phyloP scores from a whole-genome alignment of 352 stramenopile genomes.

The Globisporangium solare region DNA sequence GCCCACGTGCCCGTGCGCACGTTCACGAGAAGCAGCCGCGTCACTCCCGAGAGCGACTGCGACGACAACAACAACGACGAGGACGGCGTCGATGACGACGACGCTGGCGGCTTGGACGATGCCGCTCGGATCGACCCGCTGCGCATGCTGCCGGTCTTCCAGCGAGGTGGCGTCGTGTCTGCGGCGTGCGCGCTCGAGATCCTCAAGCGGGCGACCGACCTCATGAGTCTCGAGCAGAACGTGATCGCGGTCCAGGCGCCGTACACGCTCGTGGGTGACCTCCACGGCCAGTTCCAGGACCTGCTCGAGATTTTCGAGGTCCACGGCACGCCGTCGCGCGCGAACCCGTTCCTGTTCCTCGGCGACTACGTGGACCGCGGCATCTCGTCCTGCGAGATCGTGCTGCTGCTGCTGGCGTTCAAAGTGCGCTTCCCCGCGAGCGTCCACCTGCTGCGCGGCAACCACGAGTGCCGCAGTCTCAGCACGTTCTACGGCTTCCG shows the following conservation, averaged over 20 bases:
- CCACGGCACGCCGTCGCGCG: constrained; percentile 34
- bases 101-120: neutral
- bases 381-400: constrained; percentile 96
- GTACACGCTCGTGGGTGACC: constrained; percentile 71
- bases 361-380: constrained; percentile 92
- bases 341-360: constrained; percentile 98
- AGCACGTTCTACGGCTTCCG: constrained; percentile 99
- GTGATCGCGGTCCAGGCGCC: constrained; percentile 44
- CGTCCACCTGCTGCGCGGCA: constrained; percentile 98
- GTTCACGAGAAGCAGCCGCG: constrained; percentile 4
- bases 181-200: constrained; percentile 52
- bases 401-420: constrained; percentile 95
- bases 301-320: constrained; percentile 84
- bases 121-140: constrained; percentile 23
- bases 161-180: constrained; percentile 35
- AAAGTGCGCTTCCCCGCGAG: constrained; percentile 99
- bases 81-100: constrained; percentile 16
- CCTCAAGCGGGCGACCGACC: constrained; percentile 45
- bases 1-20: constrained; percentile 39
- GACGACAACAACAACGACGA: constrained; percentile 34
- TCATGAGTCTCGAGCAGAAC: constrained; percentile 58
- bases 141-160: constrained; percentile 32
- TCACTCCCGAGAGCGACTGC: constrained; percentile 3
- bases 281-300: constrained; percentile 99
- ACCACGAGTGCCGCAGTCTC: constrained; percentile 98